Evolutionary conservation across 768 basidiomycete genomes (phyloP).

Genomic region (Tylopilus sp.): DNA sequence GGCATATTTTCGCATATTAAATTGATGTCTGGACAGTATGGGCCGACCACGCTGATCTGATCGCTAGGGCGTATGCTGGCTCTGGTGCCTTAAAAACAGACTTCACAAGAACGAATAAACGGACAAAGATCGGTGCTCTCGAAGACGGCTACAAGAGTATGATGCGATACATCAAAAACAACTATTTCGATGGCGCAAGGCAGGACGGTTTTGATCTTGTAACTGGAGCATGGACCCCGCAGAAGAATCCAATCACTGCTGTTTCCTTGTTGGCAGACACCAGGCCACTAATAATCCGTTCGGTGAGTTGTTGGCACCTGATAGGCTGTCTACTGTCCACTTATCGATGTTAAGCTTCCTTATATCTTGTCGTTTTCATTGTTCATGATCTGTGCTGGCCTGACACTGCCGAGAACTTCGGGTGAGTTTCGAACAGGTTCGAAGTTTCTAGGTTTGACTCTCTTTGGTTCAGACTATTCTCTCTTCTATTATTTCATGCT

Average conservation of each 20-base stretch:
- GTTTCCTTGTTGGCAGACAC: slow-evolving; percentile 72
- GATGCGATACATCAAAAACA: slow-evolving; percentile 90
- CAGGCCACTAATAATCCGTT: slow-evolving; percentile 78
- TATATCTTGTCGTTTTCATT: slow-evolving; percentile 75
- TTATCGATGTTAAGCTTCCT: slow-evolving; percentile 62
- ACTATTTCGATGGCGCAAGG: slow-evolving; percentile 91
- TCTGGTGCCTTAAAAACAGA: slow-evolving; percentile 96
- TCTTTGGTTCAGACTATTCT: slow-evolving; percentile 62
- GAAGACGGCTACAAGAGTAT: slow-evolving; percentile 86
- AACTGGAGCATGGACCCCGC: slow-evolving; percentile 88
- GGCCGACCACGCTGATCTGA: slow-evolving; percentile 93
- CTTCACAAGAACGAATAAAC: slow-evolving; percentile 89
- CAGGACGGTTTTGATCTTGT: slow-evolving; percentile 94
- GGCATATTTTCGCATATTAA: not conserved
- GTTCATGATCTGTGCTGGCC: slow-evolving; percentile 84
- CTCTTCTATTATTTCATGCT: slow-evolving; percentile 81
- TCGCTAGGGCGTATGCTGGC: slow-evolving; percentile 89
- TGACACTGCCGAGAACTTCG: slow-evolving; percentile 83
- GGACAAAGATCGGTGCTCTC: slow-evolving; percentile 74
- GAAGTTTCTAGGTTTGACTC: not conserved
- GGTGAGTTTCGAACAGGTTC: slow-evolving; percentile 46
- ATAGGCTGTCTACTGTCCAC: not conserved
- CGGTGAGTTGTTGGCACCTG: slow-evolving; percentile 49
- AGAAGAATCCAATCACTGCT: slow-evolving; percentile 64
- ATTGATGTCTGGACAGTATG: slow-evolving; percentile 61